phyloP scores from a whole-genome alignment of 306 rosid genomes.

The Malus sieversii region DNA sequence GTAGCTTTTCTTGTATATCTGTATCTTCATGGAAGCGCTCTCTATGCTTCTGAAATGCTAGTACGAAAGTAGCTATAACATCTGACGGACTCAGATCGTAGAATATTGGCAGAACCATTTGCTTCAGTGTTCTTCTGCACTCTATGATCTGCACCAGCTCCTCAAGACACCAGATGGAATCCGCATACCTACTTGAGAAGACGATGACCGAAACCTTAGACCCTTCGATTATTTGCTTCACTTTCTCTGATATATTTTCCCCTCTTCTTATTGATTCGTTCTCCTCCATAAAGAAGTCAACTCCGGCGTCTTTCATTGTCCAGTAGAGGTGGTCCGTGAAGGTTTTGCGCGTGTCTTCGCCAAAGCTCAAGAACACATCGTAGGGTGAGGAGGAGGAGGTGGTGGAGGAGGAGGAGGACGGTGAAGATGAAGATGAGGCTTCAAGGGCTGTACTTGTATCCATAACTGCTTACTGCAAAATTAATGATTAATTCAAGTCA shows the following conservation, averaged over 20 bases:
- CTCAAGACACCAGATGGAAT: conserved; percentile 2
- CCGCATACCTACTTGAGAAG: neutral
- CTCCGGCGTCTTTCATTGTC: neutral
- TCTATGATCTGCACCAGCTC: neutral
- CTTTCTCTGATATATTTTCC: neutral
- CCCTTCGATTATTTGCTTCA: neutral
- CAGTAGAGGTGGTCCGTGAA: neutral
- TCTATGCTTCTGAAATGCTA: neutral
- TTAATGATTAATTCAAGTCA: neutral
- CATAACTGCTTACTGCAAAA: neutral
- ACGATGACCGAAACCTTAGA: neutral
- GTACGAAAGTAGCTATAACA: neutral
- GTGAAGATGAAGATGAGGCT: neutral
- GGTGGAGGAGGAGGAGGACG: neutral
- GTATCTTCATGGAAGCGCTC: neutral
- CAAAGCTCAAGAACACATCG: neutral
- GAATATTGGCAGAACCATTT: neutral
- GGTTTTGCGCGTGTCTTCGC: neutral
- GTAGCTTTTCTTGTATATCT: neutral
- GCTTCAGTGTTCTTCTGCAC: neutral
- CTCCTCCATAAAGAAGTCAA: neutral
- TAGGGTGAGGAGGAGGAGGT: neutral
- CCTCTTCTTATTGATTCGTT: neutral
- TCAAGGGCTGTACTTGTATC: neutral
- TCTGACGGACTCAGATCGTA: neutral